Evolutionary conservation across 192 early-diverging fungal genomes (phyloP), one percentile per base, ranked within the genome.

Genomic region (Coemansia sp.): DNA sequence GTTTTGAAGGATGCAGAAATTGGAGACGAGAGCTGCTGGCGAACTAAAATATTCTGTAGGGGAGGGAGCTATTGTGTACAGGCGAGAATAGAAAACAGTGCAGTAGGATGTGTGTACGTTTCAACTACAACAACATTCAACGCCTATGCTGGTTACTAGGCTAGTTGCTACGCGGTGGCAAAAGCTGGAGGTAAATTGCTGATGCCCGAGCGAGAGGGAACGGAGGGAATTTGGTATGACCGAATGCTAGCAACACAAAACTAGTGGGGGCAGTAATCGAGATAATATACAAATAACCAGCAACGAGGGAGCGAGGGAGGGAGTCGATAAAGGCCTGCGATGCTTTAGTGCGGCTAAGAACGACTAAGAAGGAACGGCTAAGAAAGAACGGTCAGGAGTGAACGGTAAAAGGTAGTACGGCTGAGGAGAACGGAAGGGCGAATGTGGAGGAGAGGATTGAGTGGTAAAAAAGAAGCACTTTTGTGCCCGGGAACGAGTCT

Each of bases 1-100:
- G 58, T 37, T 52, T 51, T 50, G 61, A 37, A 27, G 43, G 41
- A 45, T n/a, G 5, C 29, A 37, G 14, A 19, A 38, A 29, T 35
- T 17, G 19, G 39, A 14, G 14, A 21, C 15, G 21, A 58, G 55
- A 21, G 56, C 27, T 37, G 32, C 39, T 8, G 35, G 21, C 23
- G 25, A 24, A 23, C 14, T 23, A 21, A 39, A 22, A 17, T 23
- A 24, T 22, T 47, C 4, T 43, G 47, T 23, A 12, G 51, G 49
- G 61, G 61, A 51, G 32, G 58, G 35, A 48, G 41, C 51, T 21
- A 62, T 62, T 62, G 61, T 62, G 61, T 51, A 62, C 61, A 53
- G 61, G 49, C 61, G 47, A 39, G 29, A 24, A 63, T 63, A 53
- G 61, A 38, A 53, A 37, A 62, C 32, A 50, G 21, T 4, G 32